phyloP scores from a whole-genome alignment of 768 basidiomycete species.

The Lactarius sp. region DNA sequence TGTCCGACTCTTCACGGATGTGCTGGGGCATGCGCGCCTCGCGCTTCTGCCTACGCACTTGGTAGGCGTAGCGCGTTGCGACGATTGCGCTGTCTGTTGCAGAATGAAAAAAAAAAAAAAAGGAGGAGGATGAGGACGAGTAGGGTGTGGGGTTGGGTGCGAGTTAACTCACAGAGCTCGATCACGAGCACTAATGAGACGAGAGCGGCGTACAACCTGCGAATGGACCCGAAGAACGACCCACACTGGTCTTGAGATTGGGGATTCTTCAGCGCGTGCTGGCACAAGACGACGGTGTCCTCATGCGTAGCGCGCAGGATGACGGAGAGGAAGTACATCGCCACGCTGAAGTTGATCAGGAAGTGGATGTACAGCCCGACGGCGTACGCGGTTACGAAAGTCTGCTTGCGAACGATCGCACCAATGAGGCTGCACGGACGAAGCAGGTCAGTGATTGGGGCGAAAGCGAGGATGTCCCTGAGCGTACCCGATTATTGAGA shows the following conservation, averaged over 20 bases:
- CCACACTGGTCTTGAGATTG: slow-evolving; percentile 43
- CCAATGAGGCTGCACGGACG: slow-evolving; percentile 48
- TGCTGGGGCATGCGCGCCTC: slow-evolving; percentile 17
- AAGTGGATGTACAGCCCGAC: slow-evolving; percentile 56
- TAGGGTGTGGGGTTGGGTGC: neutral
- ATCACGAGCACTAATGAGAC: slow-evolving; percentile 43
- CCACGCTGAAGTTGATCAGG: slow-evolving; percentile 48
- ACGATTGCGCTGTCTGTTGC: slow-evolving; percentile 24
- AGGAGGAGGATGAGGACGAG: neutral
- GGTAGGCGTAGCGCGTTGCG: slow-evolving; percentile 27
- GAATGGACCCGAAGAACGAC: slow-evolving; percentile 39
- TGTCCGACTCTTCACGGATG: neutral
- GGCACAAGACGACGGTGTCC: slow-evolving; percentile 43
- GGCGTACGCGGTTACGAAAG: slow-evolving; percentile 52
- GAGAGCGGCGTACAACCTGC: slow-evolving; percentile 44
- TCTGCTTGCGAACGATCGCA: slow-evolving; percentile 56
- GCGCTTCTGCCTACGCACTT: slow-evolving; percentile 25
- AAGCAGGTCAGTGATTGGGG: slow-evolving; percentile 1
- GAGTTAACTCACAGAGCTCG: slow-evolving; percentile 49
- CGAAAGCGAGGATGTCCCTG: slow-evolving; percentile 1
- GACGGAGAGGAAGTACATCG: slow-evolving; percentile 47
- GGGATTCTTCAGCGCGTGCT: slow-evolving; percentile 39
- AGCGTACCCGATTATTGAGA: slow-evolving; percentile 54
- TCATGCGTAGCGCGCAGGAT: slow-evolving; percentile 44
- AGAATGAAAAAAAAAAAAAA: neutral